Evolutionary conservation across 768 basidiomycete species (phyloP), one percentile per base, ranked within the genome.

Genomic region (Phylloporus sp.): DNA sequence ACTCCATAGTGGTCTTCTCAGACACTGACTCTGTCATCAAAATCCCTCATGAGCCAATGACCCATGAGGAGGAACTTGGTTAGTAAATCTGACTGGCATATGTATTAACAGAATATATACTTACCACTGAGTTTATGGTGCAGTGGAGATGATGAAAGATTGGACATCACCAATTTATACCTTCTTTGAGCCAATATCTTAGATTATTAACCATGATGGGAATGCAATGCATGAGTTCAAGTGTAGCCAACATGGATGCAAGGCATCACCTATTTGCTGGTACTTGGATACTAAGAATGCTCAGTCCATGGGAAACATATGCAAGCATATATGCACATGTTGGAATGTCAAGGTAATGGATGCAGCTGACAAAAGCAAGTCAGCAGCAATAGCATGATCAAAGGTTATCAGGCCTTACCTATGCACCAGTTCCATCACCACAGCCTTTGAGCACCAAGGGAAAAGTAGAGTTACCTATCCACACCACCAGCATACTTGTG

Each of bases 151-250:
- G 27, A 5, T 17, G 9, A 61, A 58, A 28, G 54, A 65, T 4
- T 71, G 69, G 66, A 62, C 47, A 2, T 56, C 66, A 41, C 60
- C 66, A 0, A 46, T 68, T 9, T 73, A 73, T 56, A 63, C 59
- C 0, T 70, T 71, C 55, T 72, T 64, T 34, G 27, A 66, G 1
- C 59, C 62, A 0, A 44, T 4, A 0, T 54, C 59, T 1, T 20
- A 13, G 1, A 59, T 68, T 32, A 52, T 47, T 17, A 47, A 61
- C 28, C 46, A 56, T 6, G 38, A 61, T 28, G 57, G 55, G 9
- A 44, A 15, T 53, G 52, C 46, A 13, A 38, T 34, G 17, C 68
- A 69, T 39, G 54, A 34, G 17, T 72, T 70, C 52, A 32, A 45
- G 10, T 70, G 66, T 22, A 26, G 40, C 9, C 57, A 55, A 9